phyloP scores from a whole-genome alignment of 139 green algal species.

The Chlamydomonas schloesseri region DNA sequence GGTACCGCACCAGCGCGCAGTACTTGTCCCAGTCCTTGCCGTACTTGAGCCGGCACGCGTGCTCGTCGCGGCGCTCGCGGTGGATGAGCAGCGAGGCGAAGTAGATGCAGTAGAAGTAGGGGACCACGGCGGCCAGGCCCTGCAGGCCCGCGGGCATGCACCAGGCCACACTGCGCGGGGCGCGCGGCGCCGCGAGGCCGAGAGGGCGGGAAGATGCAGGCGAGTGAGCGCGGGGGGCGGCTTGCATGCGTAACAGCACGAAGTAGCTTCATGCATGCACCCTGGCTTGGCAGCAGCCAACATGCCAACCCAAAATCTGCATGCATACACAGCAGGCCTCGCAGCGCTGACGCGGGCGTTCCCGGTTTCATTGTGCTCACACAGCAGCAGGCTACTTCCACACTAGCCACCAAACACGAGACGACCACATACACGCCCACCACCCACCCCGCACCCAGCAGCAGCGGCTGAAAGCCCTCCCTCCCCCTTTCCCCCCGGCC shows the following conservation, averaged over 20 bases:
- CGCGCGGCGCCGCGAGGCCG: neutral
- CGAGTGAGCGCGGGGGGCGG: too few relatives aligned
- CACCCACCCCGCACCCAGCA: too few relatives aligned
- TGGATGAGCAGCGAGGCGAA: constrained; percentile 93
- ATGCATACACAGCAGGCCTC: too few relatives aligned
- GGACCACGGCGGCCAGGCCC: constrained; percentile 80
- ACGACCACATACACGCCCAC: too few relatives aligned
- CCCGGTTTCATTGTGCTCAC: too few relatives aligned
- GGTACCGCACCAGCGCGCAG: constrained; percentile 87
- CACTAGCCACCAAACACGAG: too few relatives aligned
- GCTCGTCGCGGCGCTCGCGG: constrained; percentile 87
- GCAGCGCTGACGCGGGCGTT: too few relatives aligned
- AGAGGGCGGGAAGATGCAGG: neutral
- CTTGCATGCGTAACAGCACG: too few relatives aligned
- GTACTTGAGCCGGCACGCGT: constrained; percentile 94
- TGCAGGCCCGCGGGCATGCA: constrained; percentile 81
- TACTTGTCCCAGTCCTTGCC: constrained; percentile 96
- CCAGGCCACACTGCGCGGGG: constrained; percentile 79
- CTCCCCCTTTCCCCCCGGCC: neutral
- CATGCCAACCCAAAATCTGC: too few relatives aligned
- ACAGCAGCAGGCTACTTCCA: too few relatives aligned
- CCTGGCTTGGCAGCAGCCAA: too few relatives aligned
- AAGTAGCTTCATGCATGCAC: too few relatives aligned
- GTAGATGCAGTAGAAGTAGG: constrained; percentile 99
- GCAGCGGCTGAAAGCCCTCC: neutral